Conservation (phyloP, 2,329 filamentous ascomycete genomes). For the Pseudocercospora eumusae region DNA sequence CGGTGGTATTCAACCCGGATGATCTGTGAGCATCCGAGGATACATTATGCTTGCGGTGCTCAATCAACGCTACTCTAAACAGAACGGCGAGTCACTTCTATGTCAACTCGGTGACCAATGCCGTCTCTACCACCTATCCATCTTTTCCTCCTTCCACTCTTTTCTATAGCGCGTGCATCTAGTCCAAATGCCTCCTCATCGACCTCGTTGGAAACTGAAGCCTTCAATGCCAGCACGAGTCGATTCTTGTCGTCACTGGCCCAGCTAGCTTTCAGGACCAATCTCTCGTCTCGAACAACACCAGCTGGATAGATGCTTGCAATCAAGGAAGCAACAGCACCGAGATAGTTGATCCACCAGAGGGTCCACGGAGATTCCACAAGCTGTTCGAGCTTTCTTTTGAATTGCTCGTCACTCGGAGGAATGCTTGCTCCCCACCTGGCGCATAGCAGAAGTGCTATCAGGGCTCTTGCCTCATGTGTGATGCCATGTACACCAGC, state of each 20-base stretch:
- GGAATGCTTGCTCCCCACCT: constrained; percentile 70
- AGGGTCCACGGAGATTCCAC: constrained; percentile 54
- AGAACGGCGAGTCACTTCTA: constrained; percentile 28
- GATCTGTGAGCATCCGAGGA: constrained; percentile 25
- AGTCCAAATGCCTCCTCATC: constrained; percentile 47
- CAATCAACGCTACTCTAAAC: background rate
- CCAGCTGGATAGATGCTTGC: constrained; percentile 64
- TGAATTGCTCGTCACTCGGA: constrained; percentile 59
- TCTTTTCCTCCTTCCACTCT: constrained; percentile 62
- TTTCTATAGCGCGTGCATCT: constrained; percentile 51
- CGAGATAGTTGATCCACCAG: constrained; percentile 68
- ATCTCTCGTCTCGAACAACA: constrained; percentile 43
- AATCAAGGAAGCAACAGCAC: constrained; percentile 60
- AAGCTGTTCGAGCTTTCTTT: constrained; percentile 55
- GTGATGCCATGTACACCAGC: constrained; percentile 70
- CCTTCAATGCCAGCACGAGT: constrained; percentile 47
- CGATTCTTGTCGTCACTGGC: constrained; percentile 45
- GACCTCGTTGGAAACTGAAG: constrained; percentile 43
- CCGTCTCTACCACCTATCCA: constrained; percentile 50
- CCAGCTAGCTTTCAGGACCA: constrained; percentile 49
- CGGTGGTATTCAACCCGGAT: constrained; percentile 40
- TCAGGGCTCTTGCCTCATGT: constrained; percentile 68
- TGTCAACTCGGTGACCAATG: constrained; percentile 45
- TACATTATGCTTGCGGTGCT: background rate
- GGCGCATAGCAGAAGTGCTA: constrained; percentile 71